These are phyloP conservation scores for Gliomastix tumulicola DNA, from an alignment of 2,329 filamentous ascomycete species.

Conservation along the genomic window DNA sequence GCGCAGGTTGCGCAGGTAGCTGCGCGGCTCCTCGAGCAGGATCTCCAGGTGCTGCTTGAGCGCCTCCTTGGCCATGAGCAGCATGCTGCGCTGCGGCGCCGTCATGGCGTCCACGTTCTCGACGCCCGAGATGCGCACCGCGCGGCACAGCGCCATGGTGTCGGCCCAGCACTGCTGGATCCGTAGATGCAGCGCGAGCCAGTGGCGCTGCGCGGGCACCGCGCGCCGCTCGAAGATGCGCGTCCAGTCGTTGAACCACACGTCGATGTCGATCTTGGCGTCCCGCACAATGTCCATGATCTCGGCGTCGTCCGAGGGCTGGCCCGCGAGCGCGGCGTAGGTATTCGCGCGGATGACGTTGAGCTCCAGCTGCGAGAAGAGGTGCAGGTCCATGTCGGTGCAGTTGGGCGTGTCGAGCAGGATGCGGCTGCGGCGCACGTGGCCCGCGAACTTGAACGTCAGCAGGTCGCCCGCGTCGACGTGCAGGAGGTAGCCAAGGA, in stretches of 20 bases:
- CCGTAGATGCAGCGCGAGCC: constrained; percentile 34
- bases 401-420: constrained; percentile 32
- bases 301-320: constrained; percentile 19
- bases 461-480: constrained; percentile 25
- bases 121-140: constrained; percentile 28
- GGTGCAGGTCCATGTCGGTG: constrained; percentile 39
- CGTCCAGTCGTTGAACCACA: constrained; percentile 36
- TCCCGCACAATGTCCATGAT: constrained; percentile 32
- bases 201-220: constrained; percentile 19
- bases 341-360: constrained; percentile 22
- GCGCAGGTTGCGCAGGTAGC: constrained; percentile 41
- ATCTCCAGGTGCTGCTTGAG: constrained; percentile 41
- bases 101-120: constrained; percentile 35
- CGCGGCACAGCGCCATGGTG: constrained; percentile 43
- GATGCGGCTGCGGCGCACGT: constrained; percentile 35
- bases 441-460: constrained; percentile 25
- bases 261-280: constrained; percentile 36
- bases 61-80: constrained; percentile 41
- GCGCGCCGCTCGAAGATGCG: constrained; percentile 11
- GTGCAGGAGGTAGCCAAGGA: constrained; percentile 42
- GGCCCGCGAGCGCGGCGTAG: constrained; percentile 22
- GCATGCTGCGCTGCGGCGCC: constrained; percentile 34
- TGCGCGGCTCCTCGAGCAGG: constrained; percentile 33
- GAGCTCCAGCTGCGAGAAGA: constrained; percentile 43
- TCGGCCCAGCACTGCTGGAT: constrained; percentile 48